Base-by-base conservation (phyloP, 2,329 filamentous ascomycete genomes). In the Colletotrichum salicis region DNA sequence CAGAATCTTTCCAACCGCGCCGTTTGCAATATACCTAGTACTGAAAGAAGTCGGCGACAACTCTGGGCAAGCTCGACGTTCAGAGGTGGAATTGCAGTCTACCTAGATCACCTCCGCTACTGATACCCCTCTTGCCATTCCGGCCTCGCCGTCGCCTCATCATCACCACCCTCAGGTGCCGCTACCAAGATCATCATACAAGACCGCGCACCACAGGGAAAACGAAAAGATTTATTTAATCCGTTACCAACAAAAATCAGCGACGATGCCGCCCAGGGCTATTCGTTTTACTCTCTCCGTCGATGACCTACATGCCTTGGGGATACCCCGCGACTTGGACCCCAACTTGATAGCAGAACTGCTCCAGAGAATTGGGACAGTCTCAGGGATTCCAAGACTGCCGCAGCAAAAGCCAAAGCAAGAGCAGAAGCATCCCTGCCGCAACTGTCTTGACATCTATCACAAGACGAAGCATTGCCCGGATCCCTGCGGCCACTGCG, bases 401-500 rank as follows among this genome's bases (percentile, higher is more conserved):
- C 27, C 27, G 27, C 27, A 29, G 27, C 27, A 3, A 29, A 29
- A 29, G 27, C 27, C 27, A 29, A 29, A 29, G 8, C 12, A 31
- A 35, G 24, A 31, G 19, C 62, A 41, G 37, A 35, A 52, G 56
- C 27, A 45, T 24, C 59, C 33, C 19, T 72, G 70, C 31, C 19
- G 29, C 15, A 82, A 82, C 74, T 83, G 81, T 72, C 67, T 71
- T 5, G 73, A 75, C 54, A 41, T 41, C n/a, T 64, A 29, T 15
- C 80, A 83, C 72, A 29, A 3, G 19, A 77, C 78, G 1, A 45
- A 59, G 3, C 5, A 71, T 2, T 83, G 82, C 74, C 31, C 22
- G 1, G 65, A 64, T 1, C 70, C 64, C 5, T 84, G 82, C 71
- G 82, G 82, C 1, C 77, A 81, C 71, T 83, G 82, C 76, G 77